Base-by-base conservation (phyloP, 495 filamentous ascomycete genomes). In the Xylaria cubensis region DNA sequence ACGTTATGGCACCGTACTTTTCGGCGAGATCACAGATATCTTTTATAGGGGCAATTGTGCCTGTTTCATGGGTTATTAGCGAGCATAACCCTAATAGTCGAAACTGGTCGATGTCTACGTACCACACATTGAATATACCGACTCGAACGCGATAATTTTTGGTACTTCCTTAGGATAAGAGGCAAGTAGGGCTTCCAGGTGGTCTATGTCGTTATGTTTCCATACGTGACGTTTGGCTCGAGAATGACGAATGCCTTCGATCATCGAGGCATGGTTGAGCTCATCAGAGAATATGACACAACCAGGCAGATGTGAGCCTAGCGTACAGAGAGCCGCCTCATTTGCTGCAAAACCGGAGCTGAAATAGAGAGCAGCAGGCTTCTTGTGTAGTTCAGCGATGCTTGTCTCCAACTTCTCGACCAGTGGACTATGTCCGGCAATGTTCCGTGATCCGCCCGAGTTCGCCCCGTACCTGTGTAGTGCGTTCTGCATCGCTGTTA, bases 121-220 rank as follows among this genome's bases (percentile, higher is more conserved):
- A 64, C 93, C 93, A 76, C 93, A 95, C 93, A 95, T 95, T 79
- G 90, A 92, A 79, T 95, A 95, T 6, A 95, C 92, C 26, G 90
- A 92, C 78, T 95, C 93, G 73, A 95, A 95, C 4, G 93, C 93
- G 72, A 95, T 95, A 64, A 95, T 92, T 85, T 95, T 95, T 21
- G 93, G 93, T 39, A 90, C 84, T 24, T 51, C 39, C 91, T 80
- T 1, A 85, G 74, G 0, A 91, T 91, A 42, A 95, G 91, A 91
- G 1, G 92, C 92, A 61, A 95, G 86, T 72, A 95, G 94, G 32
- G 83, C 81, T 79, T 95, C 93, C 3, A 95, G 82, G 71, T 95
- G 93, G 9, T 81, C 86, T 50, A 94, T 71, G 74, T 95, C 93
- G 64, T 95, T 95, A 81, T 95, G 93, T 79, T 92, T 92, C 88